phyloP scores from a whole-genome alignment of 331 rosid genomes.

The Telfairia occidentalis region DNA sequence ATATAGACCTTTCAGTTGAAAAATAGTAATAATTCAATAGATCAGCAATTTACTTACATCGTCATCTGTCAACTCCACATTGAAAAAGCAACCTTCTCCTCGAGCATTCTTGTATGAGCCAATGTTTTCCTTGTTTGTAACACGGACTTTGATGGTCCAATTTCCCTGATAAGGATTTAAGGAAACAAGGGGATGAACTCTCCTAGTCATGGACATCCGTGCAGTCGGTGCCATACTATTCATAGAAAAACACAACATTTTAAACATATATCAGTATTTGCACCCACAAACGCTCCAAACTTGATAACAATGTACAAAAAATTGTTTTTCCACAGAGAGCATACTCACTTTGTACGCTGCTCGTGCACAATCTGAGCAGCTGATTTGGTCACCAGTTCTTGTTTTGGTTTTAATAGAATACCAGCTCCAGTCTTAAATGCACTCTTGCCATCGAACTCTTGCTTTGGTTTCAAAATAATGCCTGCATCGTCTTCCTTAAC shows the following conservation, averaged over 20 bases:
- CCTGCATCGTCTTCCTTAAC: conserved; percentile 23
- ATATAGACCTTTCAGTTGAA: not conserved
- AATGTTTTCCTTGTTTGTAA: conserved; percentile 70
- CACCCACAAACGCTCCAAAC: not conserved
- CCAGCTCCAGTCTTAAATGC: conserved; percentile 30
- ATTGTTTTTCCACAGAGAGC: not conserved
- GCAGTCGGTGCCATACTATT: conserved; percentile 69
- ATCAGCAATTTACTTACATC: conserved; percentile 39
- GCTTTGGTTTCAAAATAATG: conserved; percentile 30
- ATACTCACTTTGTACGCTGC: conserved; percentile 58
- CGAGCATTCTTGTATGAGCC: conserved; percentile 72
- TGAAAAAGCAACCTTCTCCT: conserved; percentile 96
- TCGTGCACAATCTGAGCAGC: conserved; percentile 84
- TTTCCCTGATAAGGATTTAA: conserved; percentile 83
- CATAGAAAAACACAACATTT: not conserved
- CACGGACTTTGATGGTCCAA: conserved; percentile 92
- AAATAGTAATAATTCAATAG: not conserved
- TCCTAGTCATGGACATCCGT: conserved; percentile 81
- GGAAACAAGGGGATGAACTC: conserved; percentile 83
- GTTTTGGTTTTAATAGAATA: conserved; percentile 57
- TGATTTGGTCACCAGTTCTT: conserved; percentile 55
- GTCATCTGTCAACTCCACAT: conserved; percentile 87
- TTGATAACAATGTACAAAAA: not conserved
- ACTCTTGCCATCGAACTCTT: conserved; percentile 19
- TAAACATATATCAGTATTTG: not conserved